Conservation (phyloP, 257 asterid species). For the Solanum gracilifrons region DNA sequence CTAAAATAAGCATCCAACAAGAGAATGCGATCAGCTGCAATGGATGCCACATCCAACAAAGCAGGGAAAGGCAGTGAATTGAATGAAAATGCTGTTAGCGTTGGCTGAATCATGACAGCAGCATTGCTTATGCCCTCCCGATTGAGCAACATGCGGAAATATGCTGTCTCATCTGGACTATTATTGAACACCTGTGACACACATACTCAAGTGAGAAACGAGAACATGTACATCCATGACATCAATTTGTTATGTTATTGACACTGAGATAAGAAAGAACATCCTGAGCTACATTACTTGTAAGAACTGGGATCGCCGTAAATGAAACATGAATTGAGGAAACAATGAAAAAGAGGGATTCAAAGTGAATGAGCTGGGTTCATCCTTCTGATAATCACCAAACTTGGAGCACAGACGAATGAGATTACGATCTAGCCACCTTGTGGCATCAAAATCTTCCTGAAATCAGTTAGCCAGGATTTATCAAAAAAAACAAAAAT, state of each 20-base stretch:
- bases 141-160: slow-evolving; percentile 86
- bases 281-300: slow-evolving; percentile 40
- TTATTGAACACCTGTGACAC: slow-evolving; percentile 73
- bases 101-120: slow-evolving; percentile 96
- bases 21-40: slow-evolving; percentile 86
- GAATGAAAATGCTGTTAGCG: slow-evolving; percentile 75
- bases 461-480: slow-evolving; percentile 16
- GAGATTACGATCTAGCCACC: slow-evolving; percentile 93
- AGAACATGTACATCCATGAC: background rate
- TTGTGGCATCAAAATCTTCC: slow-evolving; percentile 93
- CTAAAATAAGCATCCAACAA: slow-evolving; percentile 89
- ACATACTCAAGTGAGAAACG: background rate
- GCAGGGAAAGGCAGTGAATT: slow-evolving; percentile 84
- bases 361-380: slow-evolving; percentile 75
- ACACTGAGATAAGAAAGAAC: background rate
- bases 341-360: slow-evolving; percentile 76
- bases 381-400: slow-evolving; percentile 97
- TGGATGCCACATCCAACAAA: slow-evolving; percentile 83
- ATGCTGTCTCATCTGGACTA: slow-evolving; percentile 98
- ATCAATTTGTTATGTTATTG: background rate
- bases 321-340: slow-evolving; percentile 95
- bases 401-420: slow-evolving; percentile 92
- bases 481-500: background rate
- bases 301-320: slow-evolving; percentile 91
- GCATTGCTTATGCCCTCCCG: slow-evolving; percentile 89